Percentiles rank a stretch among this genome's conserved stretches.
These are phyloP conservation scores for Zychaea mexicana DNA, from an alignment of 371 early-diverging fungal species.

Conservation along the genomic window DNA sequence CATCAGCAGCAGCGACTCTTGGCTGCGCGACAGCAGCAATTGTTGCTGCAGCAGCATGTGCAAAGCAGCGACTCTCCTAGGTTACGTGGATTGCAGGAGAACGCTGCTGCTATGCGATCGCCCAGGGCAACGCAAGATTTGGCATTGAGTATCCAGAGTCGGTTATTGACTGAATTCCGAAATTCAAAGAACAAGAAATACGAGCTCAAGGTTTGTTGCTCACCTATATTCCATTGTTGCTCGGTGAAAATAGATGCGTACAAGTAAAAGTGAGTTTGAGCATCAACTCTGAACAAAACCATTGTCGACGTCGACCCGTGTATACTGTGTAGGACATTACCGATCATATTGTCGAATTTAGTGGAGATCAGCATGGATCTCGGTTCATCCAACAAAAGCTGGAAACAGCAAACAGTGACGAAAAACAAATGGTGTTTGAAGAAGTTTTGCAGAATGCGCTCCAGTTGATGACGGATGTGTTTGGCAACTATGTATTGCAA, in stretches of 20 bases:
- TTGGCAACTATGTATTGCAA: conserved; percentile 99
- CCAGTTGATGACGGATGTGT: conserved; percentile 98
- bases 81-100: conserved; percentile 25
- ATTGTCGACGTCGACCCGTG: too few relatives aligned
- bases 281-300: too few relatives aligned
- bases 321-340: conserved; percentile 74
- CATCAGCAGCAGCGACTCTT: conserved; percentile 47
- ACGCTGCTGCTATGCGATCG: conserved; percentile 4
- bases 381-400: conserved; percentile 99
- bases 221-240: too few relatives aligned
- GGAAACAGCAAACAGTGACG: conserved; percentile 93
- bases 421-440: conserved; percentile 96
- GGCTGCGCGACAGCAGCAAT: conserved; percentile 46
- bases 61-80: conserved; percentile 24
- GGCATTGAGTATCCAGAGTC: conserved; percentile 69
- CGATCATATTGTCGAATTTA: conserved; percentile 94
- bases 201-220: conserved; percentile 75
- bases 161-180: conserved; percentile 92
- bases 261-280: too few relatives aligned
- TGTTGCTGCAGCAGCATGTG: conserved; percentile 59
- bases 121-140: conserved; percentile 30
- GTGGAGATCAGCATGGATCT: conserved; percentile 99
- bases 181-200: conserved; percentile 93
- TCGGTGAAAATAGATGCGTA: too few relatives aligned
- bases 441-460: conserved; percentile 93